Base-by-base conservation (phyloP, 495 filamentous ascomycete species). In the Xanthoparmelia taractica region DNA sequence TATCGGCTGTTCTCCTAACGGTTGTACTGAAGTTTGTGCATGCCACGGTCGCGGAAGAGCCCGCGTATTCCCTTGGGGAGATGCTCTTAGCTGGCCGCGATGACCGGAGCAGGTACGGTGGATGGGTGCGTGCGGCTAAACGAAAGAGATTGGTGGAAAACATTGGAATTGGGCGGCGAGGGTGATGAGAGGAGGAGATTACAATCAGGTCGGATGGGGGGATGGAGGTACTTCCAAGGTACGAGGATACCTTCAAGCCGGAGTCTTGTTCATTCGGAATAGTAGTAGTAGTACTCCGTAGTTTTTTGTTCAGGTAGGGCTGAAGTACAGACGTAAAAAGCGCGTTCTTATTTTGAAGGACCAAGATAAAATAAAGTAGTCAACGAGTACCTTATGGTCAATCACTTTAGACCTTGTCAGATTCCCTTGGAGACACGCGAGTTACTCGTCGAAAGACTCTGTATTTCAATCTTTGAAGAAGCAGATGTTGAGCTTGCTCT, bases 71-170 rank as follows among this genome's bases (percentile, higher is more conserved):
- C 10, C 57, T 41, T 33, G 59, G 45, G 23, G 61, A 59, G 60
- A 68, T 34, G 43, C 62, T 62, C 65, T 63, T 52, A 13, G 36
- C 61, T 54, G 57, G 34, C 11, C 40, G 63, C 34, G 63, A 31
- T 23, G 60, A 59, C 18, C 67, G 61, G 18, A 82, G 75, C 84
- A 83, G 79, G 78, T 78, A 76, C 77, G 67, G 79, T 72, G 85
- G 79, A 75, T 85, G 77, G 77, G 84, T 83, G 77, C 87, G 87
- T 71, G 83, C 82, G 74, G 86, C 87, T 67, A 83, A 72, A 73
- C 88, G 84, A 77, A 91, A 81, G 71, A 90, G 75, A 65, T 85
- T 84, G 63, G 83, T 76, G 66, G 87, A 84, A 74, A 86, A 84
- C 83, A 87, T 88, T 73, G 71, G 67, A 67, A 68, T 67, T 72